These are phyloP conservation scores for Suhomyces ambrosiae DNA, from an alignment of 1,139 yeast species.

Conservation along the genomic window DNA sequence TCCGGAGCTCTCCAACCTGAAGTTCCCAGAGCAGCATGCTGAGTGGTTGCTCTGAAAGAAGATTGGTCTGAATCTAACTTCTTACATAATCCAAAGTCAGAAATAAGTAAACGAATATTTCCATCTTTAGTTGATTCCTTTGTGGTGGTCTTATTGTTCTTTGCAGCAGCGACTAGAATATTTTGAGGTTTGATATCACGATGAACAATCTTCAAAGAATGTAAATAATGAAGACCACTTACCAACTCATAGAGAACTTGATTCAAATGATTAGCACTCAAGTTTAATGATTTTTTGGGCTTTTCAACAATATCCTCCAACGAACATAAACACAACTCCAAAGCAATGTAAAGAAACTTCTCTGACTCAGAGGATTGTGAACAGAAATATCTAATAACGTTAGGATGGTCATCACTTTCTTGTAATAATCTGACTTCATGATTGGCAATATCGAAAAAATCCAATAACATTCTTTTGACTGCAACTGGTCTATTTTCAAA, in stretches of 20 bases:
- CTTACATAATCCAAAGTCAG: slow-evolving; percentile 95
- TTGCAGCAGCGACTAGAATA: slow-evolving; percentile 79
- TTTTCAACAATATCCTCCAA: slow-evolving; percentile 80
- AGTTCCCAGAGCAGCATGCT: slow-evolving; percentile 90
- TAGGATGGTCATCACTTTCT: slow-evolving; percentile 96
- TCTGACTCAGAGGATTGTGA: slow-evolving; percentile 76
- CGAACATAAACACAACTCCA: slow-evolving; percentile 88
- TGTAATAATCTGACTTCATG: slow-evolving; percentile 87
- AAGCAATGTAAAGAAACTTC: slow-evolving; percentile 85
- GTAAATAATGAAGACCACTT: slow-evolving; percentile 83
- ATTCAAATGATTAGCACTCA: slow-evolving; percentile 35
- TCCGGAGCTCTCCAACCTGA: slow-evolving; percentile 99
- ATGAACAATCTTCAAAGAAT: slow-evolving; percentile 89
- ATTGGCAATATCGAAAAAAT: slow-evolving; percentile 93
- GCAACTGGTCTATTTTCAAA: slow-evolving; percentile 96
- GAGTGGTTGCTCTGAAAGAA: slow-evolving; percentile 88
- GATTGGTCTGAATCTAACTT: slow-evolving; percentile 90
- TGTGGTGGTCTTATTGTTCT: slow-evolving; percentile 22
- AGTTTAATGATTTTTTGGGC: slow-evolving; percentile 26
- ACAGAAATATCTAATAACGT: slow-evolving; percentile 89
- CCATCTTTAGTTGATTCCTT: slow-evolving; percentile 11
- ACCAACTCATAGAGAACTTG: slow-evolving; percentile 76
- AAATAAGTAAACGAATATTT: slow-evolving; percentile 68
- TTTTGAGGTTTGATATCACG: slow-evolving; percentile 96
- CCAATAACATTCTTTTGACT: slow-evolving; percentile 88